Conservation (phyloP, 1,139 yeast genomes). For the Pneumocystis murina region DNA sequence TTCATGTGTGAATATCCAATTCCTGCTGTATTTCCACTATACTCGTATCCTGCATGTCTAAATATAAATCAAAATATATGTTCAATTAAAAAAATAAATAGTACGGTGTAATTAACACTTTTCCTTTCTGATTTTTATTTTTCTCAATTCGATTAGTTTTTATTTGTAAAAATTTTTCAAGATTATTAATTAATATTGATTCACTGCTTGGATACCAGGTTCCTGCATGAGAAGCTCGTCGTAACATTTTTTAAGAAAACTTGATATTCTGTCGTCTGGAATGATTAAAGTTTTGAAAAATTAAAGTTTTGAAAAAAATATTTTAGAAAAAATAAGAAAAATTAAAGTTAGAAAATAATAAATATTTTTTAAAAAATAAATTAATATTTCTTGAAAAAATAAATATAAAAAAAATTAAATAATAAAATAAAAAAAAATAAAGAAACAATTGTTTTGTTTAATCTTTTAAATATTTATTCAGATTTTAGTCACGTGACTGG, state of each 20-base stretch:
- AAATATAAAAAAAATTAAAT: too few relatives aligned
- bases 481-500: too few relatives aligned
- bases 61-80: not conserved
- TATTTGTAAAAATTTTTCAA: not conserved
- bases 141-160: not conserved
- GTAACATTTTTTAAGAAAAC: not conserved
- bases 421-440: too few relatives aligned
- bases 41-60: conserved; percentile 76
- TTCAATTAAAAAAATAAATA: not conserved
- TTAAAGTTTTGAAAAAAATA: too few relatives aligned
- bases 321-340: not conserved
- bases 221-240: not conserved
- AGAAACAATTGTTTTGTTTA: too few relatives aligned
- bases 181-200: not conserved
- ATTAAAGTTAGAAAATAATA: not conserved
- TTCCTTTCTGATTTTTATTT: not conserved
- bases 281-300: too few relatives aligned
- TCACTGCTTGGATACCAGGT: not conserved
- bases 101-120: not conserved
- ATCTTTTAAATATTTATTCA: too few relatives aligned
- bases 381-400: too few relatives aligned
- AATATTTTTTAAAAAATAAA: not conserved
- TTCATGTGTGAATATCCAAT: conserved; percentile 67
- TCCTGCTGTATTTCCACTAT: conserved; percentile 65
- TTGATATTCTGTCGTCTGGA: not conserved